Percentiles rank a stretch among this genome's conserved stretches.
Conservation (phyloP, 345 rosid species). For the Salix dunnii region DNA sequence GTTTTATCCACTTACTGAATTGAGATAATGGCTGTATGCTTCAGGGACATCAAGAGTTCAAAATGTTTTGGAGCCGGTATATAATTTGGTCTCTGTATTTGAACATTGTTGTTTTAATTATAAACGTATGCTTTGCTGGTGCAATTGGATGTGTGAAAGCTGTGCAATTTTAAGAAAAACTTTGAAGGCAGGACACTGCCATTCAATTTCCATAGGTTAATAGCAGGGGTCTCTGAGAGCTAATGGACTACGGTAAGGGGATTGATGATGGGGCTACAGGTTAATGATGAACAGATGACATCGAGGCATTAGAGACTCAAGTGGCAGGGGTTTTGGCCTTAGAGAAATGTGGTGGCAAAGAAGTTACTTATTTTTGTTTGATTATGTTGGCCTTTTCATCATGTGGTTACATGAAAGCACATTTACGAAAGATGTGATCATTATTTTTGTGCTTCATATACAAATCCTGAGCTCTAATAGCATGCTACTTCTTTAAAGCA, state of each 20-base stretch:
- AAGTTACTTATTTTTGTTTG: background rate
- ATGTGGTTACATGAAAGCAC: background rate
- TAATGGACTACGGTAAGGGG: background rate
- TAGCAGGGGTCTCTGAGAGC: background rate
- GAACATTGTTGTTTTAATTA: background rate
- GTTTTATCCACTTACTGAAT: background rate
- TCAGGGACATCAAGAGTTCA: background rate
- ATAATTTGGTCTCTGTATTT: background rate
- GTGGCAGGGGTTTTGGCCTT: conserved; percentile 4
- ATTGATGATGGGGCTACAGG: conserved; percentile 1
- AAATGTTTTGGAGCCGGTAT: background rate
- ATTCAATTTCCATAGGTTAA: background rate
- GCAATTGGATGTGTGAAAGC: background rate
- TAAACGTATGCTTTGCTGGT: background rate
- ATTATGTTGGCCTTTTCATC: background rate
- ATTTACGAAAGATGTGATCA: conserved; percentile 2
- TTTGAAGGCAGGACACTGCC: background rate
- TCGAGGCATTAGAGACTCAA: background rate
- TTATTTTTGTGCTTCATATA: conserved; percentile 3
- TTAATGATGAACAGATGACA: background rate
- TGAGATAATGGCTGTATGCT: background rate
- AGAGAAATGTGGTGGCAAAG: background rate
- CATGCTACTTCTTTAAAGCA: conserved; percentile 25
- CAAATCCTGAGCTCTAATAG: conserved; percentile 14
- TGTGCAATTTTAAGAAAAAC: background rate